Conservation (phyloP, 768 basidiomycete species). For the Cystobasidium tubakii region DNA sequence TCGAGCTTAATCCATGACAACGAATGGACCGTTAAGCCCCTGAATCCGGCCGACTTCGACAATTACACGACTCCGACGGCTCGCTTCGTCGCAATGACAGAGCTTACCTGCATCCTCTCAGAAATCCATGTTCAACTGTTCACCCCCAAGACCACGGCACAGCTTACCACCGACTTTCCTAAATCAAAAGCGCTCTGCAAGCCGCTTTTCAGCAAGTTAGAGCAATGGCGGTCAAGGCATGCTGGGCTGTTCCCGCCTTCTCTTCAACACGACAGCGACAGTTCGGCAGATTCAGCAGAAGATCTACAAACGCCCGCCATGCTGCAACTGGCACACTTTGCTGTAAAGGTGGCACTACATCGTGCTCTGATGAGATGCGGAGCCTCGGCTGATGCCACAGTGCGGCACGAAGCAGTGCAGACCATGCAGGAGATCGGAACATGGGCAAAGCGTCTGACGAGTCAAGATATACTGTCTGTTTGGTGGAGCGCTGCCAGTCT, state of each 20-base stretch:
- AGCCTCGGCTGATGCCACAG: not conserved
- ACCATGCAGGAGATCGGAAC: not conserved
- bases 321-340: slow-evolving; percentile 12
- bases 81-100: not conserved
- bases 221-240: slow-evolving; percentile 1
- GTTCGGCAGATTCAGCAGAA: not conserved
- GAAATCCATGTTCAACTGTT: slow-evolving; percentile 6
- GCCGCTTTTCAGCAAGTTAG: slow-evolving; percentile 1
- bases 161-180: not conserved
- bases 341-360: slow-evolving; percentile 18
- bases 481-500: slow-evolving; percentile 11
- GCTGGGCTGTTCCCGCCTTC: not conserved
- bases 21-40: slow-evolving; percentile 18
- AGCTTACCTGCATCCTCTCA: slow-evolving; percentile 24
- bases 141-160: not conserved
- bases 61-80: not conserved
- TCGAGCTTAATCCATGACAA: slow-evolving; percentile 14
- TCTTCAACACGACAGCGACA: not conserved
- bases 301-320: not conserved
- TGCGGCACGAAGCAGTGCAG: slow-evolving; percentile 1
- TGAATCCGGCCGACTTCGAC: not conserved
- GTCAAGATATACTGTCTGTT: slow-evolving; percentile 13
- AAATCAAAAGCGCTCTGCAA: not conserved
- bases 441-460: not conserved
- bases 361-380: slow-evolving; percentile 18